phyloP scores from a whole-genome alignment of 805 yeast genomes.

The Candida jianshihensis region DNA sequence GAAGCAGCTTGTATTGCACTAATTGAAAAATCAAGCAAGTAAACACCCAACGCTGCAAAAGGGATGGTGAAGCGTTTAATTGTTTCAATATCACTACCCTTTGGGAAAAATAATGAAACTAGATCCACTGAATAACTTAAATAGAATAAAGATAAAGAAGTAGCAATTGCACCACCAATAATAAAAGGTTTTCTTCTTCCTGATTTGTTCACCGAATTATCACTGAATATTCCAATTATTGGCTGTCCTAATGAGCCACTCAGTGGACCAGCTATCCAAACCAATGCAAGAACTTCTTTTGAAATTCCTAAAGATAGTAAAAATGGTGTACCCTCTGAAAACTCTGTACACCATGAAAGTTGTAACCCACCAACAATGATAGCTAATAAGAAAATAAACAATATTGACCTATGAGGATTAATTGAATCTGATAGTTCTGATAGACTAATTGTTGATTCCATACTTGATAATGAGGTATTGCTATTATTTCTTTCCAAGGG shows the following conservation, averaged over 20 bases:
- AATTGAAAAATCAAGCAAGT: constrained; percentile 49
- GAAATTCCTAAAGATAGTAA: constrained; percentile 56
- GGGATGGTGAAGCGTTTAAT: constrained; percentile 33
- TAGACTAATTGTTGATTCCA: constrained; percentile 6
- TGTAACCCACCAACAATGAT: constrained; percentile 51
- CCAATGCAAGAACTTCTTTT: constrained; percentile 44
- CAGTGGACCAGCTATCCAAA: constrained; percentile 65
- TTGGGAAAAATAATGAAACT: constrained; percentile 25
- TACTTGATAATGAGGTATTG: constrained; percentile 3
- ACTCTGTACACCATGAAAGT: constrained; percentile 60
- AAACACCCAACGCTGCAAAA: constrained; percentile 47
- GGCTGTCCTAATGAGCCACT: constrained; percentile 63
- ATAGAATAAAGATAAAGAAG: constrained; percentile 36
- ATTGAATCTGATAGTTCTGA: constrained; percentile 23
- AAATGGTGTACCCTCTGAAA: constrained; percentile 57
- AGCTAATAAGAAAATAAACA: constrained; percentile 39
- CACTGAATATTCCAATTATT: constrained; percentile 51
- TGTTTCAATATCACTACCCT: constrained; percentile 12
- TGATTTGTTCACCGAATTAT: constrained; percentile 34
- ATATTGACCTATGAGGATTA: constrained; percentile 38
- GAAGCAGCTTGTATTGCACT: constrained; percentile 54
- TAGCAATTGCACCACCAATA: constrained; percentile 45
- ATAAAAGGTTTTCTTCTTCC: constrained; percentile 57
- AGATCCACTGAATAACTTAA: constrained; percentile 40
- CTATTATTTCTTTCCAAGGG: not conserved